phyloP scores from a whole-genome alignment of 2,329 filamentous ascomycete species.

The Fusarium haematococcum region DNA sequence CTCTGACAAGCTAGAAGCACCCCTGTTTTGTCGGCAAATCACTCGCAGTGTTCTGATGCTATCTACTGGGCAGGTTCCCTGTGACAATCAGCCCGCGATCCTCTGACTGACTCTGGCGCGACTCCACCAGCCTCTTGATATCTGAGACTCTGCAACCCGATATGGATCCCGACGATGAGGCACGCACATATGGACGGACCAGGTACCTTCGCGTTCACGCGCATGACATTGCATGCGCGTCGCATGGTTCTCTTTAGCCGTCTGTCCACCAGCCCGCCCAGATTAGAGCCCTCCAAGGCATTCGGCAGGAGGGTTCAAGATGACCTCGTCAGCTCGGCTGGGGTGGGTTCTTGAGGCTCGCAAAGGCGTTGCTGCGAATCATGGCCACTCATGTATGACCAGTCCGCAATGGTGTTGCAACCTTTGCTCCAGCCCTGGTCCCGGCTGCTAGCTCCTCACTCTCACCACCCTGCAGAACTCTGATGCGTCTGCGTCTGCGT shows the following conservation, averaged over 20 bases:
- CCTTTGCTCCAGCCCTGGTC: constrained; percentile 34
- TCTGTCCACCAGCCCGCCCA: constrained; percentile 4
- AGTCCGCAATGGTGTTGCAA: constrained; percentile 31
- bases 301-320: constrained; percentile 4
- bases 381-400: constrained; percentile 18
- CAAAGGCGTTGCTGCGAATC: constrained; percentile 22
- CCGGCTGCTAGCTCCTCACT: constrained; percentile 28
- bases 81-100: background rate
- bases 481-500: constrained; percentile 8
- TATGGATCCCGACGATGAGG: constrained; percentile 32
- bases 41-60: background rate
- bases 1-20: constrained; percentile 13
- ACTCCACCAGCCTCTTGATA: constrained; percentile 33
- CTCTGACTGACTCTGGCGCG: constrained; percentile 15
- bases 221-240: constrained; percentile 26
- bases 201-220: constrained; percentile 36
- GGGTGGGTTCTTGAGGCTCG: constrained; percentile 5
- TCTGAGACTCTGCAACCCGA: constrained; percentile 37
- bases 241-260: constrained; percentile 30
- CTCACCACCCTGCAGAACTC: constrained; percentile 23
- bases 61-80: background rate
- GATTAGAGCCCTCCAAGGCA: constrained; percentile 1
- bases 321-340: constrained; percentile 24
- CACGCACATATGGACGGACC: constrained; percentile 14
- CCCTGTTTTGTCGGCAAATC: constrained; percentile 10